phyloP scores from a whole-genome alignment of 495 filamentous ascomycete species.

The Staphylotrichum tortipilum region DNA sequence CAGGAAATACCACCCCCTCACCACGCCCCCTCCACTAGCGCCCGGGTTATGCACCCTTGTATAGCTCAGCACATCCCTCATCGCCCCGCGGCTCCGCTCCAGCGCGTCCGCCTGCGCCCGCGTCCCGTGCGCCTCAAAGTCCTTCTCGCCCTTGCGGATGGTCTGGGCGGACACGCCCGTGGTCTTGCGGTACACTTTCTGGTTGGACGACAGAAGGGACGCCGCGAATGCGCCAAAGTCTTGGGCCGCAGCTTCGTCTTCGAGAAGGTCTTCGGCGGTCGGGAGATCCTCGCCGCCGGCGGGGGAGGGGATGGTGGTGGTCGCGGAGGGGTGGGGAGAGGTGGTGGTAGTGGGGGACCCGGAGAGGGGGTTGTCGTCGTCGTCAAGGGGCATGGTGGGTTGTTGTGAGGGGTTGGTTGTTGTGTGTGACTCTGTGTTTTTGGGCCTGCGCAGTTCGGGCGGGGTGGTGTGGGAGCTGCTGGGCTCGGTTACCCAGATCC shows the following conservation, averaged over 20 bases:
- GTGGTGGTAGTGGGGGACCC: not conserved
- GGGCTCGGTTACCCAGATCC: too few species aligned
- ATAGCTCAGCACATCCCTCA: slow-evolving; percentile 77
- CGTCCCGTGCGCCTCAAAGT: slow-evolving; percentile 91
- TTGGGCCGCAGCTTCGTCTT: slow-evolving; percentile 60
- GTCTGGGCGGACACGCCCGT: slow-evolving; percentile 33
- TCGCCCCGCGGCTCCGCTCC: slow-evolving; percentile 71
- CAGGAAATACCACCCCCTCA: slow-evolving; percentile 28
- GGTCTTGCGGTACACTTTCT: slow-evolving; percentile 39
- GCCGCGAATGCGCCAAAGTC: slow-evolving; percentile 53
- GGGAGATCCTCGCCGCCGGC: slow-evolving; percentile 14
- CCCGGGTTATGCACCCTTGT: slow-evolving; percentile 50
- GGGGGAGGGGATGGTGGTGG: not conserved
- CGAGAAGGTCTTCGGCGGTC: slow-evolving; percentile 44
- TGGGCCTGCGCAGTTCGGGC: too few species aligned
- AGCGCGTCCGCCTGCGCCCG: slow-evolving; percentile 66
- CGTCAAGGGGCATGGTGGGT: slow-evolving; percentile 35
- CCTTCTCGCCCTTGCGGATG: slow-evolving; percentile 68
- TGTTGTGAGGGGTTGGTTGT: not conserved
- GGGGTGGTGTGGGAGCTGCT: too few species aligned
- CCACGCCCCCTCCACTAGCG: slow-evolving; percentile 32
- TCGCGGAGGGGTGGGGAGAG: too few species aligned
- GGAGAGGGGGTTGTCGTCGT: slow-evolving; percentile 32
- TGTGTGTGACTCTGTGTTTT: not conserved
- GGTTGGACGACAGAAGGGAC: not conserved